phyloP scores from a whole-genome alignment of 78 protist genomes.

The Cavenderia fasciculata region DNA sequence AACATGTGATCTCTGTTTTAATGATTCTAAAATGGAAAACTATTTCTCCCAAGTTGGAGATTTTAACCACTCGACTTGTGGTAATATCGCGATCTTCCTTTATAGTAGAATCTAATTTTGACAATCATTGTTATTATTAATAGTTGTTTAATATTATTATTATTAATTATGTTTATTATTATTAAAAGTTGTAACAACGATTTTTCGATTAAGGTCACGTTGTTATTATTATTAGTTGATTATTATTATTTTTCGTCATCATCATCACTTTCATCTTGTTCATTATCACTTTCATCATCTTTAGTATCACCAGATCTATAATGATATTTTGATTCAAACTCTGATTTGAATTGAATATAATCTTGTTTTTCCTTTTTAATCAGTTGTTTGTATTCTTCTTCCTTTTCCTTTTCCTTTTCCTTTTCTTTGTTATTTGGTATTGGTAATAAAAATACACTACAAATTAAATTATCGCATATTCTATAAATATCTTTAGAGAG shows the following conservation, averaged over 20 bases:
- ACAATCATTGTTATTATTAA: too few relatives aligned
- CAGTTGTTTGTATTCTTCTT: not conserved
- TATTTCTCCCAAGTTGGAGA: too few relatives aligned
- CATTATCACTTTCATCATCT: conserved; percentile 1
- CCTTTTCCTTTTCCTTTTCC: not conserved
- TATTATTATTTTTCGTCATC: conserved; percentile 8
- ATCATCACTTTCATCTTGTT: not conserved
- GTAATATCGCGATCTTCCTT: too few relatives aligned
- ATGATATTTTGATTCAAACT: conserved; percentile 17
- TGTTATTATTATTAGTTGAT: too few relatives aligned
- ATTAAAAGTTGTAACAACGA: too few relatives aligned
- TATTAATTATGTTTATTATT: too few relatives aligned
- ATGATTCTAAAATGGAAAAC: too few relatives aligned
- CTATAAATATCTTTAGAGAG: conserved; percentile 28
- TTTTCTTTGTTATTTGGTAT: not conserved
- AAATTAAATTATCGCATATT: conserved; percentile 13
- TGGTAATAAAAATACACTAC: conserved; percentile 7
- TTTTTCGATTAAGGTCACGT: too few relatives aligned
- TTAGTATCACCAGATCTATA: conserved; percentile 16
- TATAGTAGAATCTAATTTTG: too few relatives aligned
- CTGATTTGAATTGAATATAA: conserved; percentile 4
- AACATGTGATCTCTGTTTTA: too few relatives aligned
- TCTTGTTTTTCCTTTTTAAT: not conserved
- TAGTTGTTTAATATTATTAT: too few relatives aligned
- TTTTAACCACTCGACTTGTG: too few relatives aligned